Base-by-base conservation (phyloP, 768 basidiomycete species). In the Rhizopogon vesiculosus region DNA sequence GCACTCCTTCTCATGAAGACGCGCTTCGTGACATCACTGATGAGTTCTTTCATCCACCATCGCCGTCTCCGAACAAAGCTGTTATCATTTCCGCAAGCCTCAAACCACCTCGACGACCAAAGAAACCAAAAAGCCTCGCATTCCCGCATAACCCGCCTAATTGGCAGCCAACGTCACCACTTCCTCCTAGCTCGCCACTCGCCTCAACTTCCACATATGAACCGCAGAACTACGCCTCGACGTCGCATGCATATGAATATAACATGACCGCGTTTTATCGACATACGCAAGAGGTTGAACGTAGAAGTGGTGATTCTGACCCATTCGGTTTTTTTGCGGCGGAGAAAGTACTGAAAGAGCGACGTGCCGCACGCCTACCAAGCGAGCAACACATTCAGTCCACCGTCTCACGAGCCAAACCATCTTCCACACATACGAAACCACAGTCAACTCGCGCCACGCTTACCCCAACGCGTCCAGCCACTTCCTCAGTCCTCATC, bases 251-350 rank as follows among this genome's bases (percentile, higher is more conserved):
- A 0, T 55, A 61, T 28, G 59, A 66, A 35, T 66, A 70, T 22
- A 18, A 53, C 9, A 56, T 67, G 19, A 25, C 54, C 6, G 58
- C 52, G 18, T 59, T 64, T 1, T 67, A 69, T 5, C 59, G 62
- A 42, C 66, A 45, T 3, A 49, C 62, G 7, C 68, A 66, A 19
- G 46, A 48, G 7, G 19, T 48, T 18, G 33, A 48, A 5, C 33
- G 19, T 48, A 48, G 46, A 48, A 48, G 33, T 48, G 33, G 33
- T 9, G 68, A 66, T 40, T 79, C 79, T 0, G 82, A 84, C 57
- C 82, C 81, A 0, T 84, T 84, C 56, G 83, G 82, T 0, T 83
- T 84, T 58, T 70, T 81, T 33, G 78, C 81, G 16, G 73, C 80
- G 0, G 82, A 84, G 63, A 73, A 72, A 50, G 78, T 75, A 48